Evolutionary conservation across 495 filamentous ascomycete species (phyloP).

Genomic region (Chlorociboria aeruginascens): DNA sequence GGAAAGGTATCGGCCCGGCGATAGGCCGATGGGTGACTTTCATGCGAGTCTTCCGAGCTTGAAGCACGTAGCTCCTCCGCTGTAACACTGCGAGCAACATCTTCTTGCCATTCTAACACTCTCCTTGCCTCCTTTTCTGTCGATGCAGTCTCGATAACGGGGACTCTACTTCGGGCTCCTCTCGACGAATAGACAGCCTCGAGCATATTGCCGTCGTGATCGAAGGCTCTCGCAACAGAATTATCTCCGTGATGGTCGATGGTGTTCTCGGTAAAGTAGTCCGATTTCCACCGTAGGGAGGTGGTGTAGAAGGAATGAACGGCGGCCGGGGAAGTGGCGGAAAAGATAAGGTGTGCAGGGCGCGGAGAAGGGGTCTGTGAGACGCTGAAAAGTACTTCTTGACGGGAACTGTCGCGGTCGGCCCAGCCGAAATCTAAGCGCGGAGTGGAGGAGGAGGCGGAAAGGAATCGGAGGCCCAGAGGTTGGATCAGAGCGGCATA

Average conservation of each 20-base stretch:
- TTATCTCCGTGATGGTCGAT: constrained; percentile 12
- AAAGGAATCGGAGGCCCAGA: constrained; percentile 60
- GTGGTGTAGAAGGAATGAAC: constrained; percentile 27
- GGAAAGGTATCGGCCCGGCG: constrained; percentile 19
- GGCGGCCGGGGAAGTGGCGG: constrained; percentile 28
- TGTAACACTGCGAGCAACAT: constrained; percentile 22
- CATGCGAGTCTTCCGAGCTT: constrained; percentile 10
- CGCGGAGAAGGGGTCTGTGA: constrained; percentile 21
- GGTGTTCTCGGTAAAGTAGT: background rate
- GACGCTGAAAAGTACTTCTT: constrained; percentile 26
- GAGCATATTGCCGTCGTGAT: constrained; percentile 41
- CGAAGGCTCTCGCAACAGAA: constrained; percentile 21
- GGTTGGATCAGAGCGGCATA: constrained; percentile 66
- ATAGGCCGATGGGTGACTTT: constrained; percentile 3
- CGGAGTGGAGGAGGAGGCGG: constrained; percentile 21
- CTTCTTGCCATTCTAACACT: constrained; percentile 38
- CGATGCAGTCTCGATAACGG: constrained; percentile 18
- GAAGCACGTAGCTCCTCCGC: constrained; percentile 12
- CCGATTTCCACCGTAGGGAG: too few relatives aligned
- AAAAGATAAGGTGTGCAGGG: constrained; percentile 20
- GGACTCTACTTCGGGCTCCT: constrained; percentile 1
- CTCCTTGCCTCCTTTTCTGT: constrained; percentile 31
- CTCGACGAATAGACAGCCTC: constrained; percentile 27
- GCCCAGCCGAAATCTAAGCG: constrained; percentile 18
- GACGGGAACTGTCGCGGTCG: background rate